phyloP scores from a whole-genome alignment of 805 yeast genomes.

The Dipodascopsis tothii region DNA sequence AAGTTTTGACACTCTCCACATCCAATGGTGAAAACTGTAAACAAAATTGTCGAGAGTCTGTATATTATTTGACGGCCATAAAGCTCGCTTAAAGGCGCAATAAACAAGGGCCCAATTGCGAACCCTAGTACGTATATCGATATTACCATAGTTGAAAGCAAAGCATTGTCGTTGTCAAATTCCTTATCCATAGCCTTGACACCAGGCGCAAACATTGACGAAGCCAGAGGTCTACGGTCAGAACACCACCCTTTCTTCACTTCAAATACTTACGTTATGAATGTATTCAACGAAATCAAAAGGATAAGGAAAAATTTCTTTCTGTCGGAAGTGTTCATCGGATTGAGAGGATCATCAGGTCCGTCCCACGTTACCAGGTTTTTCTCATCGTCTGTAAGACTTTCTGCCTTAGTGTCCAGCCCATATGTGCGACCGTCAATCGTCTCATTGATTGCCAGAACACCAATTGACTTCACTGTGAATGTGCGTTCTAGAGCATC shows the following conservation, averaged over 20 bases:
- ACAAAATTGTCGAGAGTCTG: conserved; percentile 40
- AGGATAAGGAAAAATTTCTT: conserved; percentile 2
- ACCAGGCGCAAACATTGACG: conserved; percentile 59
- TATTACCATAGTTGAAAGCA: conserved; percentile 41
- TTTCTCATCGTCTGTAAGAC: conserved; percentile 18
- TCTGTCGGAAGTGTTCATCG: conserved; percentile 9
- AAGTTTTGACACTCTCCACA: conserved; percentile 54
- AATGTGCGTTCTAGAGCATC: too few species aligned
- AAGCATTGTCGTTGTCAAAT: conserved; percentile 37
- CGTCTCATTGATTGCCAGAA: too few species aligned
- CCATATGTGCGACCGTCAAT: too few species aligned
- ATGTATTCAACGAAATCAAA: neutral
- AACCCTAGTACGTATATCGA: conserved; percentile 60
- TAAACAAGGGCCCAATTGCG: conserved; percentile 59
- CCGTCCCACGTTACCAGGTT: conserved; percentile 26
- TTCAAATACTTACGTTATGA: neutral
- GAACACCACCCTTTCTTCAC: conserved; percentile 33
- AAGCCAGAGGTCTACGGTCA: conserved; percentile 52
- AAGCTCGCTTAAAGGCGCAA: conserved; percentile 55
- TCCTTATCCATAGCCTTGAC: conserved; percentile 41
- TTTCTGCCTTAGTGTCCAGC: too few species aligned
- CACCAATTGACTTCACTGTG: too few species aligned
- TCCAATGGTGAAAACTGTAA: conserved; percentile 47
- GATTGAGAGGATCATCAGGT: conserved; percentile 36
- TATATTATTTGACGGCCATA: conserved; percentile 63